Percentiles rank a stretch among this genome's conserved stretches.
Conservation (phyloP, 148 eudicot genomes). For the Suaeda aralocaspica region DNA sequence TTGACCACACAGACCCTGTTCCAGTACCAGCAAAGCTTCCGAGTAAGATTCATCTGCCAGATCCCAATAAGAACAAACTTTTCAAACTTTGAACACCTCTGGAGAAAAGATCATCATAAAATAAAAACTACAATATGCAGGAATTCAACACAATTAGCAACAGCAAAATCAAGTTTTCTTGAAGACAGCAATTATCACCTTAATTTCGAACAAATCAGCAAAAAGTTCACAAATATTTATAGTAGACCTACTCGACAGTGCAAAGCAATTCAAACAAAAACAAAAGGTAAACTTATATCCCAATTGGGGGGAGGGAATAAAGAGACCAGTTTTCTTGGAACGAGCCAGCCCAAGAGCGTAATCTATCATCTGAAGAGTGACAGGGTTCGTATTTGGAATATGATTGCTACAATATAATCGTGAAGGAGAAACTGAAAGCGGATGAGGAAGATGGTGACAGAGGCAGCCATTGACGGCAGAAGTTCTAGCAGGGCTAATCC, state of each 20-base stretch:
- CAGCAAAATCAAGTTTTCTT: background rate
- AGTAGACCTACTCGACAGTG: too few species aligned
- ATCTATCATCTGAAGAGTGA: slow-evolving; percentile 70
- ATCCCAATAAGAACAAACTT: background rate
- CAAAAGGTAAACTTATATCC: background rate
- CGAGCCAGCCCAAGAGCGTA: slow-evolving; percentile 69
- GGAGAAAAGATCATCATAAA: background rate
- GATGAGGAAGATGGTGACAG: background rate
- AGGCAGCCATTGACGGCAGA: slow-evolving; percentile 10
- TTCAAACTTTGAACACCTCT: background rate
- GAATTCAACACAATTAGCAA: background rate
- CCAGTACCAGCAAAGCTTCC: slow-evolving; percentile 63
- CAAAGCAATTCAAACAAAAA: background rate
- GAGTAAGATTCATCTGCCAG: slow-evolving; percentile 70
- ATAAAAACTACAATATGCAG: background rate
- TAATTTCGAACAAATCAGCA: background rate
- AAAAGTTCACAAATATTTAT: background rate
- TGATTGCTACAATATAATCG: slow-evolving; percentile 34
- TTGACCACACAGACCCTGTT: slow-evolving; percentile 73
- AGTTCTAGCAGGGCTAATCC: background rate
- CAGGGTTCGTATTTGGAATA: slow-evolving; percentile 43
- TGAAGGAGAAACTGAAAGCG: background rate
- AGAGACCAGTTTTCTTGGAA: slow-evolving; percentile 64
- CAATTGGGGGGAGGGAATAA: background rate
- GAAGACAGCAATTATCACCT: background rate